phyloP scores from a whole-genome alignment of 805 yeast species.

The Komagataella pseudopastoris region DNA sequence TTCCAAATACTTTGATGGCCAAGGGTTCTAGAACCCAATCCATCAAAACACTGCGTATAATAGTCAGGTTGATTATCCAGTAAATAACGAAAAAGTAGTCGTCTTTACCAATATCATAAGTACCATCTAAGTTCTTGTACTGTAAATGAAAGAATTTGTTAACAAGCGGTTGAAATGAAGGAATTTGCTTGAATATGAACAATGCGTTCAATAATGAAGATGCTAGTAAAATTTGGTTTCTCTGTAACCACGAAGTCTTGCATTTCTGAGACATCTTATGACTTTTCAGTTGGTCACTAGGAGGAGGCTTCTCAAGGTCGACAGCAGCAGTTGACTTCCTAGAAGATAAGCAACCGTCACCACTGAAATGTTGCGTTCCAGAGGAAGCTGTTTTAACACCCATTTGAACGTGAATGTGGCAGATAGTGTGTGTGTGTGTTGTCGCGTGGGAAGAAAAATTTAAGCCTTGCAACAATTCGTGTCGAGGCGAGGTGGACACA shows the following conservation, averaged over 20 bases:
- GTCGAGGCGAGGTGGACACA: background rate
- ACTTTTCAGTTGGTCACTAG: background rate
- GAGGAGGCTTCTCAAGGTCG: background rate
- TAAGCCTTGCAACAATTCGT: background rate
- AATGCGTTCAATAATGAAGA: conserved; percentile 7
- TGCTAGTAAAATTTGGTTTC: conserved; percentile 5
- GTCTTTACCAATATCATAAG: conserved; percentile 42
- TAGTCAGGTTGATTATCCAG: conserved; percentile 41
- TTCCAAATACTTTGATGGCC: conserved; percentile 27
- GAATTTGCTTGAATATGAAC: conserved; percentile 9
- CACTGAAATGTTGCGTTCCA: background rate
- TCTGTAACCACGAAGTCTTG: background rate
- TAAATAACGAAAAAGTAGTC: conserved; percentile 41
- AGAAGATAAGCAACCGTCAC: background rate
- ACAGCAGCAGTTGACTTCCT: background rate
- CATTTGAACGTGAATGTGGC: background rate
- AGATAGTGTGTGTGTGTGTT: background rate
- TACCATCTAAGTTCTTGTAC: conserved; percentile 16
- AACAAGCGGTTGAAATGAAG: conserved; percentile 14
- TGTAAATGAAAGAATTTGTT: conserved; percentile 27
- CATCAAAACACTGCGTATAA: conserved; percentile 51
- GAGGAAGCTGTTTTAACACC: background rate
- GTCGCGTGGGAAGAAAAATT: background rate
- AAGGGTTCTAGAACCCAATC: conserved; percentile 41
- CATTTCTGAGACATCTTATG: background rate